These are phyloP conservation scores for Stephanodiscus minutulus DNA, from an alignment of 108 stramenopile genomes.

Conservation along the genomic window DNA sequence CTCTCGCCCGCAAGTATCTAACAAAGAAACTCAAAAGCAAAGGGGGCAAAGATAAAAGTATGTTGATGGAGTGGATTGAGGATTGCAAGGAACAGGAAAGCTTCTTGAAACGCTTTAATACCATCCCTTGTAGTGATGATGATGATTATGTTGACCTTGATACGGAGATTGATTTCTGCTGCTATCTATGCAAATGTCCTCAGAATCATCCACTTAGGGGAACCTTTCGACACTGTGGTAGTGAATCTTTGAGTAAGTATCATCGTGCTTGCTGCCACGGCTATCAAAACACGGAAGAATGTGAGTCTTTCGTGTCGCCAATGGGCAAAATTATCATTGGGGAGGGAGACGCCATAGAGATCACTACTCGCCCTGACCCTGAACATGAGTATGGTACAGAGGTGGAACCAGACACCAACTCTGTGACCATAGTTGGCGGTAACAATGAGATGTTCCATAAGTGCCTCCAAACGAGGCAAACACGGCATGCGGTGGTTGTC, in stretches of 20 bases:
- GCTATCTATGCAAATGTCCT: slow-evolving; percentile 31
- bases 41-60: neutral
- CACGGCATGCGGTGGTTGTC: slow-evolving; percentile 21
- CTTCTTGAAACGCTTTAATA: neutral
- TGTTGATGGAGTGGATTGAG: neutral
- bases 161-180: slow-evolving; percentile 35
- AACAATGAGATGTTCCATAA: neutral
- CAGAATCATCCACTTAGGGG: neutral
- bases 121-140: neutral
- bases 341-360: neutral
- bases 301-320: slow-evolving; percentile 25
- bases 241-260: slow-evolving; percentile 4
- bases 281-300: neutral
- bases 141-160: slow-evolving; percentile 1
- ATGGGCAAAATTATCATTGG: slow-evolving; percentile 4
- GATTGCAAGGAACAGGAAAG: slow-evolving; percentile 4
- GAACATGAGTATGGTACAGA: slow-evolving; percentile 1
- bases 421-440: neutral
- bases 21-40: neutral
- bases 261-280: slow-evolving; percentile 40
- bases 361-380: neutral
- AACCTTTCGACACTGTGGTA: slow-evolving; percentile 13
- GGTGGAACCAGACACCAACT: neutral
- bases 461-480: neutral
- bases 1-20: slow-evolving; percentile 15